These are phyloP conservation scores for Hydnomerulius pinastri DNA, from an alignment of 768 basidiomycete genomes.

Conservation along the genomic window DNA sequence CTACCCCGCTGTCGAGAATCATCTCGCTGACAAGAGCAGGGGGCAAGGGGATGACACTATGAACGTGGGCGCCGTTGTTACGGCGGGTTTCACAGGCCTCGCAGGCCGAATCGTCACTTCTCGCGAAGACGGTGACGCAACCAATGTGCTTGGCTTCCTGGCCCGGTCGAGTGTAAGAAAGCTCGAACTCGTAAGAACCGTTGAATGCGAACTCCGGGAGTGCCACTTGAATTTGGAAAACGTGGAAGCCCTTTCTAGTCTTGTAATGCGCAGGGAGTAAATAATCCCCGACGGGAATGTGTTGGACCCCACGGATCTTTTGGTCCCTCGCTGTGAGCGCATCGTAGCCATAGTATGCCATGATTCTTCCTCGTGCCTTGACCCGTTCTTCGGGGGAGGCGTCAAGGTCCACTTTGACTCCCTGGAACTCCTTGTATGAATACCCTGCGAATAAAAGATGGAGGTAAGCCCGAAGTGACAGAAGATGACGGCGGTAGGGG, in stretches of 20 bases:
- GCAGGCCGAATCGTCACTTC: slow-evolving; percentile 24
- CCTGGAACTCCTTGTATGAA: slow-evolving; percentile 27
- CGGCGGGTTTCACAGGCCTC: slow-evolving; percentile 25
- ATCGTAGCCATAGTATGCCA: slow-evolving; percentile 25
- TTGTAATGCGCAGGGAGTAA: slow-evolving; percentile 15
- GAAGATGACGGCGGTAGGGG: no score
- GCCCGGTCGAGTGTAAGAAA: no score
- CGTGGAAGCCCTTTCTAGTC: slow-evolving; percentile 23
- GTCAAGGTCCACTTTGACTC: slow-evolving; percentile 27
- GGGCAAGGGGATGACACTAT: slow-evolving; percentile 27
- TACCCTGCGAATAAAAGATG: slow-evolving; percentile 20
- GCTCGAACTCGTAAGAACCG: slow-evolving; percentile 24
- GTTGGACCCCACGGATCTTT: no score
- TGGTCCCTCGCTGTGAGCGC: slow-evolving; percentile 11
- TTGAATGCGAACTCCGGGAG: slow-evolving; percentile 28
- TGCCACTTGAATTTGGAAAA: slow-evolving; percentile 25
- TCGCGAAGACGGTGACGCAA: slow-evolving; percentile 24
- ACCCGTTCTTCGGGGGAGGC: slow-evolving; percentile 13
- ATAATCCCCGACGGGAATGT: neutral
- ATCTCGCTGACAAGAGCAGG: slow-evolving; percentile 21
- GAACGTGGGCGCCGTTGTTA: slow-evolving; percentile 12
- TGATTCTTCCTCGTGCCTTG: slow-evolving; percentile 22
- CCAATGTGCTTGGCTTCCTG: slow-evolving; percentile 18
- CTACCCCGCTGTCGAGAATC: slow-evolving; percentile 12
- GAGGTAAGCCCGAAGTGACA: neutral